Percentiles rank a stretch among this genome's conserved stretches.
These are phyloP conservation scores for Gymnopus androsaceus DNA, from an alignment of 1,284 basidiomycete genomes.

Conservation along the genomic window DNA sequence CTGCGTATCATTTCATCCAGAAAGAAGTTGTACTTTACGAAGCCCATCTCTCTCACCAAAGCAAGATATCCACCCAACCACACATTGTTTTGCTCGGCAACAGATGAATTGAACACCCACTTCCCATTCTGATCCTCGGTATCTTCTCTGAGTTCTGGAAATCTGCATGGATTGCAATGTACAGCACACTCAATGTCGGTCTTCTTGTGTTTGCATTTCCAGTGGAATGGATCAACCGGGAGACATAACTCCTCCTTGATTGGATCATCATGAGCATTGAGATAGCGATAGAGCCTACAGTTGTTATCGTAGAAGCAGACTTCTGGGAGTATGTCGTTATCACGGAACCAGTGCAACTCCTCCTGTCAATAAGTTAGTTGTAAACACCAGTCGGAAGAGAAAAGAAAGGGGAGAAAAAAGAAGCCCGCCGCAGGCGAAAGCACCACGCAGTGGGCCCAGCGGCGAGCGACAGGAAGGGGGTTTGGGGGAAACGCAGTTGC, in stretches of 20 bases:
- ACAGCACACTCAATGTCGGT: constrained; percentile 26
- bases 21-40: constrained; percentile 33
- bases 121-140: too few relatives aligned
- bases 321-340: constrained; percentile 20
- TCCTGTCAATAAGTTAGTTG: neutral
- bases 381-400: neutral
- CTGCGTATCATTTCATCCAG: constrained; percentile 37
- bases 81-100: constrained; percentile 38
- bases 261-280: constrained; percentile 17
- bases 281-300: constrained; percentile 23
- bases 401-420: neutral
- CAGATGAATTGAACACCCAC: constrained; percentile 37
- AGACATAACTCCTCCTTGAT: constrained; percentile 24
- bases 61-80: constrained; percentile 39
- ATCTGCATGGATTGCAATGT: constrained; percentile 34
- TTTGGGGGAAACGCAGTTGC: too few relatives aligned
- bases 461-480: too few relatives aligned
- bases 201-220: constrained; percentile 34
- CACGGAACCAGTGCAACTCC: constrained; percentile 15
- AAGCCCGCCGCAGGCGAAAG: neutral
- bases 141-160: constrained; percentile 25
- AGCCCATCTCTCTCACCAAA: constrained; percentile 36
- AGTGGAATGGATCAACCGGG: constrained; percentile 37
- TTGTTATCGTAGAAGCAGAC: constrained; percentile 34
- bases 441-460: too few relatives aligned